Conservation (phyloP, 768 basidiomycete species). For the Pulveroboletus sp. region DNA sequence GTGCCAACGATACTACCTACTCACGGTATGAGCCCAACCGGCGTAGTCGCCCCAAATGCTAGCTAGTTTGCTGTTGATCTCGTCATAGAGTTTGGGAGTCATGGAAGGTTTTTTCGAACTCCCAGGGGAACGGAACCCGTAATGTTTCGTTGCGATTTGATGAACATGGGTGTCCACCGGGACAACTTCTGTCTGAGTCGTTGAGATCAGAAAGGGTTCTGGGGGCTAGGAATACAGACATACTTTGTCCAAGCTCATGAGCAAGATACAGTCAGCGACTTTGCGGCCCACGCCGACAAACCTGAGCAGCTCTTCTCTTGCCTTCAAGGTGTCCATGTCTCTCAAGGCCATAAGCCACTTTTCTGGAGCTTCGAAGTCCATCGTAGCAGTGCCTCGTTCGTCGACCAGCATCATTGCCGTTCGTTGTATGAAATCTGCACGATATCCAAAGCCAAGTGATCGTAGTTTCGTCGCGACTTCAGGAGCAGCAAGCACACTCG, state of each 20-base stretch:
- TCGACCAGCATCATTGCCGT: constrained; percentile 78
- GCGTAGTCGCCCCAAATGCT: constrained; percentile 79
- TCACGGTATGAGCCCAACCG: constrained; percentile 86
- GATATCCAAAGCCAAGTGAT: constrained; percentile 89
- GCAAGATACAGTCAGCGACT: constrained; percentile 90
- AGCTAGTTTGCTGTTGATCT: constrained; percentile 58
- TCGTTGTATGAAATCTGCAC: constrained; percentile 83
- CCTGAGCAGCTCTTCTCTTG: constrained; percentile 71
- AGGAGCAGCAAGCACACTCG: constrained; percentile 57
- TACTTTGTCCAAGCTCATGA: constrained; percentile 93
- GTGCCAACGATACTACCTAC: constrained; percentile 16
- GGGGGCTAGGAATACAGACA: constrained; percentile 3
- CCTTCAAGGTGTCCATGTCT: constrained; percentile 45
- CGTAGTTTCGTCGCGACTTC: constrained; percentile 64
- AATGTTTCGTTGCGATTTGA: constrained; percentile 81
- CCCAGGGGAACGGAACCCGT: constrained; percentile 53
- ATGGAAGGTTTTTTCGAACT: constrained; percentile 50
- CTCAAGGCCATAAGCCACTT: constrained; percentile 59
- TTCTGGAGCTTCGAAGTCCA: constrained; percentile 47
- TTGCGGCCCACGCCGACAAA: constrained; percentile 93
- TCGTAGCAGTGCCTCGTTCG: constrained; percentile 35
- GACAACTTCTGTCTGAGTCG: constrained; percentile 69
- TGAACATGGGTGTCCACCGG: constrained; percentile 96
- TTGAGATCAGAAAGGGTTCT: constrained; percentile 4
- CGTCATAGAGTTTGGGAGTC: constrained; percentile 74